A percentile compares a stretch with the other conserved stretches of the same genome.
phyloP scores from a whole-genome alignment of 169 alveolate species.

The Cyclospora cayetanensis region DNA sequence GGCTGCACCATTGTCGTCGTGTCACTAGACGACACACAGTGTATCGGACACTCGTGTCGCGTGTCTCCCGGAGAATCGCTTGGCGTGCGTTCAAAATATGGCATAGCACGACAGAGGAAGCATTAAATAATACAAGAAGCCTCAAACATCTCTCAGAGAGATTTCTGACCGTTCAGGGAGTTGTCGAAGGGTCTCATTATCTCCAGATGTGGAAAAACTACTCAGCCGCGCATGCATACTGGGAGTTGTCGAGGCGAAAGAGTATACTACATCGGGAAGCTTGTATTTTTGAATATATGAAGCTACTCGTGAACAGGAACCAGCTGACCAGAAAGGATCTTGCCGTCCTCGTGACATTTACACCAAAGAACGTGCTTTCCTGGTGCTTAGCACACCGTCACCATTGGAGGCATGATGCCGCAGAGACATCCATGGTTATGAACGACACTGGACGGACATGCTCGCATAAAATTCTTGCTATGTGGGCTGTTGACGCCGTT shows the following conservation, averaged over 20 bases:
- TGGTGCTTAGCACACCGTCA: slow-evolving; percentile 18
- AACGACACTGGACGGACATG: neutral
- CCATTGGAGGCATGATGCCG: slow-evolving; percentile 3
- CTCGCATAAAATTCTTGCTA: neutral
- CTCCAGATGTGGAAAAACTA: slow-evolving; percentile 2
- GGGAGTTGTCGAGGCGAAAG: neutral
- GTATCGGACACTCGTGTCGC: neutral
- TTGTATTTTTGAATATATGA: neutral
- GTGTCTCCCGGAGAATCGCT: neutral
- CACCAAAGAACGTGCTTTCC: neutral
- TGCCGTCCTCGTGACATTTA: neutral
- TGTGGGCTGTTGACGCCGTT: slow-evolving; percentile 26
- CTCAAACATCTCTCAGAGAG: neutral
- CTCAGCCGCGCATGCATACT: neutral
- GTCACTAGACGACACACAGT: neutral
- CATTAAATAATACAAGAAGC: neutral
- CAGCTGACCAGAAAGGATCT: neutral
- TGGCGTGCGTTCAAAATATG: slow-evolving; percentile 30
- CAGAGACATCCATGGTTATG: neutral
- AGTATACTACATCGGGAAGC: neutral
- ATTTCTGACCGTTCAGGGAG: neutral
- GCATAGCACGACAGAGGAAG: neutral
- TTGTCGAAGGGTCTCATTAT: neutral
- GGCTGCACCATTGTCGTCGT: slow-evolving; percentile 13
- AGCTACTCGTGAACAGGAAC: neutral